Percentiles rank a stretch among this genome's conserved stretches.
These are phyloP conservation scores for Singerocomus rubriflavus DNA, from an alignment of 1,284 basidiomycete genomes.

Conservation along the genomic window DNA sequence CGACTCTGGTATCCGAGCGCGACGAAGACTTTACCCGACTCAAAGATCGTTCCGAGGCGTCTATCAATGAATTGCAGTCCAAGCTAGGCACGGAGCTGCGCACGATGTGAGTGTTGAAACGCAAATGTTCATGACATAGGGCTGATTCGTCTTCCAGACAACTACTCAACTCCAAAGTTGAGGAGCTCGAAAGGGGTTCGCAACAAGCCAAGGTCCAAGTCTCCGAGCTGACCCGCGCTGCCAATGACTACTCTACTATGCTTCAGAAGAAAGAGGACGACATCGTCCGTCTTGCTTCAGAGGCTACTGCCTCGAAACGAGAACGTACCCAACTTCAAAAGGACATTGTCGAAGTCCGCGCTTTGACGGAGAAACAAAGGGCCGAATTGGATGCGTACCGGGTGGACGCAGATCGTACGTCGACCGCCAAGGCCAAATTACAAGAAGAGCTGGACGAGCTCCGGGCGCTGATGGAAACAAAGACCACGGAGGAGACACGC, in stretches of 20 bases:
- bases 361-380: conserved; percentile 65
- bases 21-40: conserved; percentile 78
- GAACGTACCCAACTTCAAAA: conserved; percentile 56
- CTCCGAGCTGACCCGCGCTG: conserved; percentile 72
- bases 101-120: conserved; percentile 52
- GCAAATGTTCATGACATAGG: not conserved
- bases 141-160: conserved; percentile 46
- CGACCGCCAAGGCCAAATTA: conserved; percentile 55
- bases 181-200: conserved; percentile 62
- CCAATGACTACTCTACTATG: conserved; percentile 76
- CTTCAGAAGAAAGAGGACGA: conserved; percentile 80
- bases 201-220: conserved; percentile 78
- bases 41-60: conserved; percentile 73
- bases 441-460: conserved; percentile 87
- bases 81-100: conserved; percentile 68
- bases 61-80: conserved; percentile 69
- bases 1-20: conserved; percentile 66
- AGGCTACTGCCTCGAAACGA: conserved; percentile 50
- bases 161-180: conserved; percentile 54
- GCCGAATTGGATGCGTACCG: conserved; percentile 66
- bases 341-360: conserved; percentile 64
- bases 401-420: conserved; percentile 56
- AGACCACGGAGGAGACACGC: conserved; percentile 83
- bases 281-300: conserved; percentile 55
- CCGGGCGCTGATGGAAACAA: conserved; percentile 77